phyloP scores from a whole-genome alignment of 148 eudicot species.

The Vaccinium darrowii region DNA sequence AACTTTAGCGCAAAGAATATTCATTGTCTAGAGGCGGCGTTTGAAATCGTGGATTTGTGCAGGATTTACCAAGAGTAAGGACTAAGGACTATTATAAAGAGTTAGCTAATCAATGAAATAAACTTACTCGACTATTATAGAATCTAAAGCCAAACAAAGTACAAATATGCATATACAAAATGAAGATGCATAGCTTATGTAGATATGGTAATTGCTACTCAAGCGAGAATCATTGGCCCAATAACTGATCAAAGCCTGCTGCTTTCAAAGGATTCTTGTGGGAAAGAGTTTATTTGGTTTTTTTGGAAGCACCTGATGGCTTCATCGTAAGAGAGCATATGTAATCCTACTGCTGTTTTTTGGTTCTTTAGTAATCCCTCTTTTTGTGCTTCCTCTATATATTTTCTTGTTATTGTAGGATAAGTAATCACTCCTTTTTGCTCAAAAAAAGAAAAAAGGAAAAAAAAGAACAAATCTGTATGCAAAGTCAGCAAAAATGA shows the following conservation, averaged over 20 bases:
- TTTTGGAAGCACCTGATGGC: background rate
- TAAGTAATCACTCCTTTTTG: background rate
- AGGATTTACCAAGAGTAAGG: background rate
- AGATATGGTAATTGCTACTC: background rate
- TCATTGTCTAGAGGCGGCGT: background rate
- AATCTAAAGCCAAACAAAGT: background rate
- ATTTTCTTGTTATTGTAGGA: background rate
- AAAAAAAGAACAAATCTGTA: background rate
- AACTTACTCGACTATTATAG: background rate
- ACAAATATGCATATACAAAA: background rate
- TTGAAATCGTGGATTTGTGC: background rate
- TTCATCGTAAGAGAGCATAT: background rate
- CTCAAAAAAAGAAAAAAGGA: background rate
- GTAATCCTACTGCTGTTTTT: background rate
- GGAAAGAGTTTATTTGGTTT: background rate
- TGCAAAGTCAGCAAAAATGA: slow-evolving; percentile 6
- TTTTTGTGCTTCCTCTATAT: background rate
- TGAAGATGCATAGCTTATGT: background rate
- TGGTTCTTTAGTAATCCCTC: background rate
- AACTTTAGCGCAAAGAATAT: slow-evolving; percentile 8
- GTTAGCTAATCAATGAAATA: background rate
- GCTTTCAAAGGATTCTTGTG: background rate
- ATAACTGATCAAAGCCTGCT: background rate
- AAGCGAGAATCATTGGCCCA: background rate
- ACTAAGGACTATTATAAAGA: background rate